Evolutionary conservation across 2,329 filamentous ascomycete species (phyloP).

Genomic region (Grosmannia clavigera): DNA sequence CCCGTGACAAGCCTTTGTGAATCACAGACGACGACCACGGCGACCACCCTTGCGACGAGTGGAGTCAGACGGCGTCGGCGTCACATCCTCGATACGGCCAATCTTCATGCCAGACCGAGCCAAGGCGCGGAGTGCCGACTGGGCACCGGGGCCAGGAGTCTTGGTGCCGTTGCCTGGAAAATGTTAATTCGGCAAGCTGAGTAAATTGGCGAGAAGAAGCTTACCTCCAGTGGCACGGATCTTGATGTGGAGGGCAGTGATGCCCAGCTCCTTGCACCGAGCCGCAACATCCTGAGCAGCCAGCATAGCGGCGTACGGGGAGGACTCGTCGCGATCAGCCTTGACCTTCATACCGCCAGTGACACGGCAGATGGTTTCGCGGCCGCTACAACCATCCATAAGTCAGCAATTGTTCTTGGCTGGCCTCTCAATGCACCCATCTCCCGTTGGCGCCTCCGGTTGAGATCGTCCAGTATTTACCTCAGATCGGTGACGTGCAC

Average conservation of each 20-base stretch:
- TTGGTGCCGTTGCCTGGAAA: constrained; percentile 83
- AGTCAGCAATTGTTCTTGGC: constrained; percentile 40
- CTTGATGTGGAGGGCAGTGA: constrained; percentile 99
- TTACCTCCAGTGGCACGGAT: constrained; percentile 97
- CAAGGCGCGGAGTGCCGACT: constrained; percentile 96
- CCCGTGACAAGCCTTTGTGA: not conserved
- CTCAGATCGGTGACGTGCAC: constrained; percentile 99
- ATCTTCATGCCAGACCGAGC: constrained; percentile 99
- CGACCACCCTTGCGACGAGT: constrained; percentile 99
- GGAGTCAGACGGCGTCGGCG: constrained; percentile 96
- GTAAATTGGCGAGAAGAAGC: constrained; percentile 13
- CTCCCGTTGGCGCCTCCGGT: not conserved
- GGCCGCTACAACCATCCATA: constrained; percentile 72
- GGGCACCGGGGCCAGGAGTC: constrained; percentile 97
- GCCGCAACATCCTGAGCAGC: constrained; percentile 94
- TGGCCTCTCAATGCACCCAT: not conserved
- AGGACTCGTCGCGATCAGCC: constrained; percentile 99
- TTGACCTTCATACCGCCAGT: constrained; percentile 99
- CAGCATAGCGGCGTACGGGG: constrained; percentile 99
- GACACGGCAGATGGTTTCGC: constrained; percentile 99
- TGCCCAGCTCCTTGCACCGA: constrained; percentile 62
- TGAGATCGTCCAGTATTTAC: constrained; percentile 35
- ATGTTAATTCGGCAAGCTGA: not conserved
- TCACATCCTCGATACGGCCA: constrained; percentile 98
- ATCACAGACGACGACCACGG: constrained; percentile 99